Conservation (phyloP, 2,329 filamentous ascomycete species). For the Aspergillus novoparasiticus region DNA sequence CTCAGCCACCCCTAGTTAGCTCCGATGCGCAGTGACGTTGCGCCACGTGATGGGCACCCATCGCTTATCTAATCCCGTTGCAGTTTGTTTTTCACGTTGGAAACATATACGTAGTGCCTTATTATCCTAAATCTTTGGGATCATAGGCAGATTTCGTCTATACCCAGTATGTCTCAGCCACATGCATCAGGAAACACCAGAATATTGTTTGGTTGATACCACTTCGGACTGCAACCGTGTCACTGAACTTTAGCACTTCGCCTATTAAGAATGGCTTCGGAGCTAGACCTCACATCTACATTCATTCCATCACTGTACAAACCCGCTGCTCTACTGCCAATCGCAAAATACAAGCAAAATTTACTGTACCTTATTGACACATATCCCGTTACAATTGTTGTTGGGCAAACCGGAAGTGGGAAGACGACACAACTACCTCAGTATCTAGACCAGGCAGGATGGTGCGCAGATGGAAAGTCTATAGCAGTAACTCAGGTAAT, state of each 20-base stretch:
- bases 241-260: background rate
- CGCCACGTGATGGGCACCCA: slow-evolving; percentile 15
- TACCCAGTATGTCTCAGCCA: slow-evolving; percentile 11
- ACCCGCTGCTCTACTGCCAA: slow-evolving; percentile 79
- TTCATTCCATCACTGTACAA: slow-evolving; percentile 84
- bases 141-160: background rate
- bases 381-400: slow-evolving; percentile 79
- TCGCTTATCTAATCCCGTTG: background rate
- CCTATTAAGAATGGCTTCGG: slow-evolving; percentile 41
- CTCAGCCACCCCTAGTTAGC: slow-evolving; percentile 15
- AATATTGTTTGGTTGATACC: background rate
- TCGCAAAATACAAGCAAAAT: slow-evolving; percentile 76
- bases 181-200: background rate
- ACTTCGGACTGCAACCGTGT: background rate
- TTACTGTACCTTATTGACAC: slow-evolving; percentile 87
- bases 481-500: slow-evolving; percentile 88
- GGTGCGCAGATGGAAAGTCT: slow-evolving; percentile 79
- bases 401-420: slow-evolving; percentile 91
- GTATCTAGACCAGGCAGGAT: slow-evolving; percentile 83
- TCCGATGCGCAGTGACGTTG: slow-evolving; percentile 22
- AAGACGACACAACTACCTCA: slow-evolving; percentile 97
- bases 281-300: slow-evolving; percentile 46
- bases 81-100: background rate
- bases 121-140: background rate
- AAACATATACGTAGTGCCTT: background rate